Evolutionary conservation across 768 basidiomycete genomes (phyloP), one percentile per base, ranked within the genome.

Genomic region (Stropharia rugosoannulata): DNA sequence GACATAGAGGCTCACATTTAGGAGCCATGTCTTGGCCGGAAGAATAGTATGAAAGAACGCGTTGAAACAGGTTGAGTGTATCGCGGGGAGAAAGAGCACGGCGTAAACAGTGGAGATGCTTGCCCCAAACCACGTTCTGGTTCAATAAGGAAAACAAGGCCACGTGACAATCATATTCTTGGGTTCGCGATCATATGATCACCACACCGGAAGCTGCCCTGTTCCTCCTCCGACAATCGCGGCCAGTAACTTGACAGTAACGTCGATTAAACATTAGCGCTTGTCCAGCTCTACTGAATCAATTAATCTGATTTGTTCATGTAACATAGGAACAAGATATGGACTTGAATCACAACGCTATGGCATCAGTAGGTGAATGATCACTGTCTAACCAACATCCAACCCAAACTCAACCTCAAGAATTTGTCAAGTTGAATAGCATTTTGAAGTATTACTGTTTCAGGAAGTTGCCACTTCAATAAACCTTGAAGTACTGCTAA

Each of bases 1-100:
- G 81, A 72, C 88, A 88, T 50, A 93, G 73, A 6, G 90, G 89
- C 74, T 90, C 90, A 70, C 89, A 91, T 60, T 78, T 77, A 42
- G 74, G 73, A 48, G 75, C 64, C 79, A 80, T 80, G 53, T 54
- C 43, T 51, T 39, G 43, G 48, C 35, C 54, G 49, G 54, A 54
- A 39, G 18, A 19, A 46, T 38, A 42, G 53, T 49, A 58, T 46
- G 58, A 56, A 53, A 60, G 53, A 57, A 63, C 66, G 66, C 59
- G 62, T 62, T 60, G 22, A 29, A 48, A 40, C 45, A 41, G 52
- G 45, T 29, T 47, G 15, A 18, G 37, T 19, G 39, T 16, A 38
- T 29, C 19, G 40, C 45, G 25, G 40, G 36, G 37, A 22, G 27
- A 39, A 22, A 39, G 46, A 41, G 46, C 25, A 27, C 37, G 45